A percentile compares a stretch with the other conserved stretches of the same genome.
Evolutionary conservation across 345 rosid genomes (phyloP).

Genomic region (Corchorus olitorius): DNA sequence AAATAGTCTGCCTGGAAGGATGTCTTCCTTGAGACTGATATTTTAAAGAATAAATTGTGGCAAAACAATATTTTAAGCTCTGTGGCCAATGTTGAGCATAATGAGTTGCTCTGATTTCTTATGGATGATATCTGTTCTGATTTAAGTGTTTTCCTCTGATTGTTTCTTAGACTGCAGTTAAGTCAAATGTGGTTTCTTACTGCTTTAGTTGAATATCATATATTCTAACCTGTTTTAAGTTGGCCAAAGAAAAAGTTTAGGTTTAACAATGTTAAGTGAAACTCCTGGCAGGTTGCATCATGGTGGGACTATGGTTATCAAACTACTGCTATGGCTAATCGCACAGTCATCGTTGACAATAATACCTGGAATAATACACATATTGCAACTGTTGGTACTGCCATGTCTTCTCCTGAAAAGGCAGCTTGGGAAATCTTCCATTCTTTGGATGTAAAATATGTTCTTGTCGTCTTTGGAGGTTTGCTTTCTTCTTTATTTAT

Average conservation of each 20-base stretch:
- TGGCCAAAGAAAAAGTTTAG: background rate
- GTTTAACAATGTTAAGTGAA: constrained; percentile 1
- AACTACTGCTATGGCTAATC: constrained; percentile 99
- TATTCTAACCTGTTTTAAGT: background rate
- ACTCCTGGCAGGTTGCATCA: constrained; percentile 80
- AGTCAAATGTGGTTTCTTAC: background rate
- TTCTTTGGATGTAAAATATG: constrained; percentile 98
- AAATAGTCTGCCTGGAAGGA: background rate
- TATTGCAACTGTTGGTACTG: constrained; percentile 99
- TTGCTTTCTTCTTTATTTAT: constrained; percentile 35
- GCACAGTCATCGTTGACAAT: constrained; percentile 98
- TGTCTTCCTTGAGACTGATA: background rate
- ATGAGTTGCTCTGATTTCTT: background rate
- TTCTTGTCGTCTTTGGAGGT: constrained; percentile 99
- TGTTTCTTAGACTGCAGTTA: background rate
- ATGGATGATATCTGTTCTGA: background rate
- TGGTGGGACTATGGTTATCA: constrained; percentile 99
- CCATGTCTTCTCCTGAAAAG: constrained; percentile 99
- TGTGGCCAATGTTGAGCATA: background rate
- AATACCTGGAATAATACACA: constrained; percentile 99
- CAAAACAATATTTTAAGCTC: background rate
- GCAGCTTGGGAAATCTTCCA: constrained; percentile 98
- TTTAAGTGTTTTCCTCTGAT: background rate
- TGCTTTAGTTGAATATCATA: background rate
- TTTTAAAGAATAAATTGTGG: background rate